Conservation (phyloP, 371 early-diverging fungal species). For the Mucor saturninus region DNA sequence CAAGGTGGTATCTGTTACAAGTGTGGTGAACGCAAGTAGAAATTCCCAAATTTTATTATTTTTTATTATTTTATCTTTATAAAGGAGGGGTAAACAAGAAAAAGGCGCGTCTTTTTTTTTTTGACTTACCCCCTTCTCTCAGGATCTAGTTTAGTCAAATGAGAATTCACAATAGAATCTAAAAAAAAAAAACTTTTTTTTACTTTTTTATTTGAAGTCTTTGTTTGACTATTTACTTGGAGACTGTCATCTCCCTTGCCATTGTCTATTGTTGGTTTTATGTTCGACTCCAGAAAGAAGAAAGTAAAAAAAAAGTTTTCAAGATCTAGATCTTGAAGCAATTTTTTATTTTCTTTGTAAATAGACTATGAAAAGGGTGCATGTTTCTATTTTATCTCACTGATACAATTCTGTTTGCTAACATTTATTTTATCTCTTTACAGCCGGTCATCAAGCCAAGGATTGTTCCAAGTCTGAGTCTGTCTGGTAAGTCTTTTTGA, state of each 20-base stretch:
- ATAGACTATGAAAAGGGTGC: neutral
- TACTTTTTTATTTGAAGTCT: neutral
- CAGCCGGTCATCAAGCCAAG: conserved; percentile 70
- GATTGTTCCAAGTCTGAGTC: conserved; percentile 61
- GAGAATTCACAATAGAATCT: neutral
- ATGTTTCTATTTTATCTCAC: conserved; percentile 12
- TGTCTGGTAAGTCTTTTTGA: conserved; percentile 55
- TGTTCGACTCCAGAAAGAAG: neutral
- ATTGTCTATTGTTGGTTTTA: neutral
- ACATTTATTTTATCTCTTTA: conserved; percentile 21
- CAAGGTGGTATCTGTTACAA: conserved; percentile 45
- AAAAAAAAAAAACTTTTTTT: neutral
- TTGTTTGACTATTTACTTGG: neutral
- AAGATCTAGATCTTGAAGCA: conserved; percentile 2
- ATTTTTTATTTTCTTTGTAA: conserved; percentile 1
- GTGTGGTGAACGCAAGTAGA: conserved; percentile 59
- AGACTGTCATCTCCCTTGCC: neutral
- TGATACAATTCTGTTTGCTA: no score
- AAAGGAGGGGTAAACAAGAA: neutral
- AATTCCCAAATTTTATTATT: conserved; percentile 21
- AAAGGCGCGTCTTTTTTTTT: neutral
- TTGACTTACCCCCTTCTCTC: neutral
- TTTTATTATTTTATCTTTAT: neutral
- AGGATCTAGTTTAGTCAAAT: conserved; percentile 1
- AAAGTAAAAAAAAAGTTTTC: conserved; percentile 7